phyloP scores from a whole-genome alignment of 1,284 basidiomycete genomes.

The Marasmius sp. region DNA sequence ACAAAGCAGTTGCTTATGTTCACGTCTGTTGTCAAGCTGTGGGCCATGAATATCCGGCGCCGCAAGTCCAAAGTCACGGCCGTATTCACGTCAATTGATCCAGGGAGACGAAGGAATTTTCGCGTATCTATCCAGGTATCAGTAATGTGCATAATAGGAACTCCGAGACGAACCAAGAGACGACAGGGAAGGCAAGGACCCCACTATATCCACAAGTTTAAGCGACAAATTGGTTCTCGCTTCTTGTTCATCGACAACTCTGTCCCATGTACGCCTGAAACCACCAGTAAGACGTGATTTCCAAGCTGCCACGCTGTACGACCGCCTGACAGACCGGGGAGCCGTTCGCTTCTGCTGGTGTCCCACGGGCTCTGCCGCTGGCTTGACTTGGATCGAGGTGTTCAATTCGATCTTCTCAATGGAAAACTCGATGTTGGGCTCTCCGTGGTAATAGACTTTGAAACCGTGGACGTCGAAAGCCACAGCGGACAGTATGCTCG shows the following conservation, averaged over 20 bases:
- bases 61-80: constrained; percentile 61
- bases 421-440: constrained; percentile 50
- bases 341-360: constrained; percentile 19
- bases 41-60: constrained; percentile 50
- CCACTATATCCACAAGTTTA: constrained; percentile 47
- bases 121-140: constrained; percentile 19
- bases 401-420: constrained; percentile 53
- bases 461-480: constrained; percentile 64
- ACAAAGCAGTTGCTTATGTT: constrained; percentile 47
- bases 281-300: constrained; percentile 59
- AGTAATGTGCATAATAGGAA: constrained; percentile 3
- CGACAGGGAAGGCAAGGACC: constrained; percentile 32
- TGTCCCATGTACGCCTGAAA: constrained; percentile 61
- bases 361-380: constrained; percentile 35
- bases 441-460: constrained; percentile 46
- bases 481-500: constrained; percentile 61
- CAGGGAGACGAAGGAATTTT: constrained; percentile 45
- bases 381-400: constrained; percentile 53
- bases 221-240: constrained; percentile 54
- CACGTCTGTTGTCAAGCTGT: constrained; percentile 51
- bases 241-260: constrained; percentile 62
- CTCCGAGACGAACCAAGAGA: constrained; percentile 27
- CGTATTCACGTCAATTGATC: constrained; percentile 42
- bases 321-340: constrained; percentile 24
- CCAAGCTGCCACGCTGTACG: constrained; percentile 58